These are phyloP conservation scores for Gossypium aridum DNA, from an alignment of 441 rosid genomes.

Conservation along the genomic window DNA sequence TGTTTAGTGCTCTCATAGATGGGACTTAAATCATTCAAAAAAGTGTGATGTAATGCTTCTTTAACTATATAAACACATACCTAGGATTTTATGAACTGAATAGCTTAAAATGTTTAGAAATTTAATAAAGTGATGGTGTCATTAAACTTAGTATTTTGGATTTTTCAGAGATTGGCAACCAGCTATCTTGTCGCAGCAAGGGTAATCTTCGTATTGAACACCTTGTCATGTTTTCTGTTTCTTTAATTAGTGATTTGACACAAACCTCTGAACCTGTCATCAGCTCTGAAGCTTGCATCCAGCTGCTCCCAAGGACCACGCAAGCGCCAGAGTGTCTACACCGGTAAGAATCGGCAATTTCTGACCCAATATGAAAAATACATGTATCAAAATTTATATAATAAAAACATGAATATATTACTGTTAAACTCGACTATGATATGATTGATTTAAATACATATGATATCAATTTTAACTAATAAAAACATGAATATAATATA, in stretches of 20 bases:
- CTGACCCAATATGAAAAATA: neutral
- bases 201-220: constrained; percentile 18
- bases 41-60: neutral
- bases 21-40: neutral
- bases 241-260: neutral
- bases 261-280: neutral
- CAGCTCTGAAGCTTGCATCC: constrained; percentile 56
- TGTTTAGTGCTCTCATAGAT: neutral
- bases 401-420: neutral
- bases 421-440: neutral
- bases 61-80: neutral
- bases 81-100: neutral
- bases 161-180: constrained; percentile 46
- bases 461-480: no score
- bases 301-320: constrained; percentile 61
- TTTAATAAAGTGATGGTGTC: neutral
- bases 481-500: no score
- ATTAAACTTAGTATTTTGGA: neutral
- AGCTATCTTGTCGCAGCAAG: constrained; percentile 44
- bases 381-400: neutral
- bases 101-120: neutral
- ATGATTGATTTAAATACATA: neutral
- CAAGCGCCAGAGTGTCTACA: constrained; percentile 34
- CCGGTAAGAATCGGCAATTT: constrained; percentile 27
- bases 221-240: neutral